Conservation (phyloP, 805 yeast genomes). For the Blastobotrys terrestris region DNA sequence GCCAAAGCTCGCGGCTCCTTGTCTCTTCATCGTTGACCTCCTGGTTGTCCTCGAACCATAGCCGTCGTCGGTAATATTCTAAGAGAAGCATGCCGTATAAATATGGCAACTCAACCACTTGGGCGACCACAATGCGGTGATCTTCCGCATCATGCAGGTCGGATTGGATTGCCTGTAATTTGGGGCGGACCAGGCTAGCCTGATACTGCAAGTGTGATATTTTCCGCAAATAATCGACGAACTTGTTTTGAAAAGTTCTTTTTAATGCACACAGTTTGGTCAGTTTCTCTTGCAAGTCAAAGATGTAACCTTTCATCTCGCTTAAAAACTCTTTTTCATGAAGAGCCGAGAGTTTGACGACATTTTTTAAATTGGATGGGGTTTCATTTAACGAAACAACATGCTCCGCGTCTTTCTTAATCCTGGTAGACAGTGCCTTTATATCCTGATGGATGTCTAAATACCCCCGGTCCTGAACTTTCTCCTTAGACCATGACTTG, state of each 20-base stretch:
- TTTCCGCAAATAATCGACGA: conserved; percentile 11
- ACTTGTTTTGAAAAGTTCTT: conserved; percentile 5
- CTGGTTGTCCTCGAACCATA: conserved; percentile 24
- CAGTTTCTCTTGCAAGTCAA: conserved; percentile 19
- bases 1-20: conserved; percentile 54
- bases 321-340: conserved; percentile 29
- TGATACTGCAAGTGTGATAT: conserved; percentile 26
- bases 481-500: background rate
- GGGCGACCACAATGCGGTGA: conserved; percentile 27
- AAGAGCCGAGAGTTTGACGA: conserved; percentile 17
- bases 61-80: conserved; percentile 29
- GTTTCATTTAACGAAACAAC: conserved; percentile 19
- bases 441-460: conserved; percentile 22
- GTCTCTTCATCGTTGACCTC: conserved; percentile 46
- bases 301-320: conserved; percentile 17
- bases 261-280: conserved; percentile 8
- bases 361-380: conserved; percentile 15
- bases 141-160: conserved; percentile 25
- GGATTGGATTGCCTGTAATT: conserved; percentile 20
- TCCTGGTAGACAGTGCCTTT: conserved; percentile 20
- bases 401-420: conserved; percentile 22
- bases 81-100: conserved; percentile 33
- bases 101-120: conserved; percentile 32
- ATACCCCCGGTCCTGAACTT: conserved; percentile 4
- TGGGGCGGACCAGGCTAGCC: conserved; percentile 24